Evolutionary conservation across 2,329 filamentous ascomycete genomes (phyloP), one percentile per base, ranked within the genome.

Genomic region (Fusarium dlaminii): DNA sequence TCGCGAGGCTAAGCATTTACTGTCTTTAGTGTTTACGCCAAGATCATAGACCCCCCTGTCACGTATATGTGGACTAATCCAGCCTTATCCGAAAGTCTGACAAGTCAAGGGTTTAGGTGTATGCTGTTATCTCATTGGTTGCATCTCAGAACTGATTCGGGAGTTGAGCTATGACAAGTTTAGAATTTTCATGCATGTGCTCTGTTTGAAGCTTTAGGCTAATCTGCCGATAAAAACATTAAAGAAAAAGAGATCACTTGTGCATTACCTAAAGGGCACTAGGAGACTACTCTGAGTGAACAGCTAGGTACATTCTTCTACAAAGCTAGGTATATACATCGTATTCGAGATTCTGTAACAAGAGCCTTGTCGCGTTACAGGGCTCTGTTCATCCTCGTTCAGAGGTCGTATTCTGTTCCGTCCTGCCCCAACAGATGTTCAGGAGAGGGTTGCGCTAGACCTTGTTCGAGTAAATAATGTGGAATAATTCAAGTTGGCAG

Each of bases 211-310:
- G 5, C 1, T 18, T n/a, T 13, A n/a, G 15, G 22, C 22, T n/a
- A 18, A 13, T 24, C 29, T 32, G 7, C 10, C 10, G 0, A 12
- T 17, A 7, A 17, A 18, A 30, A 17, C 0, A 30, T 22, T 5
- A 11, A 22, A 12, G 6, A 22, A 5, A 29, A 20, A 11, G 18
- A 1, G 15, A 20, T 5, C 3, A 15, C 27, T 27, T 27, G 1
- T 17, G 3, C 5, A 18, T 17, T 5, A 13, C 27, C 3, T 12
- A 7, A 6, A 13, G 3, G 5, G 24, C 5, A 9, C 4, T 1
- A 5, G 5, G 13, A 27, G 5, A 2, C 14, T 8, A 20, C 8
- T 45, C 5, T 6, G 4, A 9, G 0, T 7, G 12, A 20, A 27
- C 2, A 27, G 24, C 17, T 45, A 5, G 24, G 8, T 10, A 2